phyloP scores from a whole-genome alignment of 2,329 filamentous ascomycete species.

The Neofusicoccum ribis region DNA sequence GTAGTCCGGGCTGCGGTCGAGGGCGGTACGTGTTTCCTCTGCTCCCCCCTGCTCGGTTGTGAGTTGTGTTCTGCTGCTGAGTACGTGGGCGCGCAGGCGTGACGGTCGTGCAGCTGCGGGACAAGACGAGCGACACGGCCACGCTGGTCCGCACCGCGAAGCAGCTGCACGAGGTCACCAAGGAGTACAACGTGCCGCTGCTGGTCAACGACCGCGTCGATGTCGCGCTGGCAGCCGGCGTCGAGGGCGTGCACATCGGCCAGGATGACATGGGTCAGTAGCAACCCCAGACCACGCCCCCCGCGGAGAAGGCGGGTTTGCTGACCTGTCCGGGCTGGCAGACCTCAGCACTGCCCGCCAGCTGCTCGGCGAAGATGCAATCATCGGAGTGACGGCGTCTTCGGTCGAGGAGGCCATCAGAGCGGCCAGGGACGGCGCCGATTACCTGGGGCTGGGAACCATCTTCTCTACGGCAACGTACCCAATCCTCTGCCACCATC shows the following conservation, averaged over 20 bases:
- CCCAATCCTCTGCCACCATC: background rate
- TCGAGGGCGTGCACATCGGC: constrained; percentile 90
- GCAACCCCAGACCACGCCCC: no score
- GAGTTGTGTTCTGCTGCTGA: background rate
- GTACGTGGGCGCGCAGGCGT: constrained; percentile 52
- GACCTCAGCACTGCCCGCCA: constrained; percentile 65
- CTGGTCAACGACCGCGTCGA: constrained; percentile 93
- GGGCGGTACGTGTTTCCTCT: constrained; percentile 57
- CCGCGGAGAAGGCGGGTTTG: background rate
- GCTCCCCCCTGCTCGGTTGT: background rate
- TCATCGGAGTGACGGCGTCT: constrained; percentile 87
- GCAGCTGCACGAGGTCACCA: constrained; percentile 70
- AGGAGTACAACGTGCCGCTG: constrained; percentile 69
- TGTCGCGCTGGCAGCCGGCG: constrained; percentile 79
- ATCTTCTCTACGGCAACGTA: constrained; percentile 82
- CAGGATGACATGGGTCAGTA: constrained; percentile 82
- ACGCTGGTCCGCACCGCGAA: constrained; percentile 69
- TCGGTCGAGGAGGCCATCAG: constrained; percentile 69
- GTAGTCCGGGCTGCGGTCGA: constrained; percentile 75
- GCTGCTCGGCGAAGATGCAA: constrained; percentile 72
- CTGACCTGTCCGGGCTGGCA: constrained; percentile 31
- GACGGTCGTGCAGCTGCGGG: constrained; percentile 84
- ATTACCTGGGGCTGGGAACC: constrained; percentile 89
- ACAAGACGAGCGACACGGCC: constrained; percentile 78
- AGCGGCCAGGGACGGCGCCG: constrained; percentile 74